phyloP scores from a whole-genome alignment of 2,329 filamentous ascomycete species.

The Arthrinium puccinioides region DNA sequence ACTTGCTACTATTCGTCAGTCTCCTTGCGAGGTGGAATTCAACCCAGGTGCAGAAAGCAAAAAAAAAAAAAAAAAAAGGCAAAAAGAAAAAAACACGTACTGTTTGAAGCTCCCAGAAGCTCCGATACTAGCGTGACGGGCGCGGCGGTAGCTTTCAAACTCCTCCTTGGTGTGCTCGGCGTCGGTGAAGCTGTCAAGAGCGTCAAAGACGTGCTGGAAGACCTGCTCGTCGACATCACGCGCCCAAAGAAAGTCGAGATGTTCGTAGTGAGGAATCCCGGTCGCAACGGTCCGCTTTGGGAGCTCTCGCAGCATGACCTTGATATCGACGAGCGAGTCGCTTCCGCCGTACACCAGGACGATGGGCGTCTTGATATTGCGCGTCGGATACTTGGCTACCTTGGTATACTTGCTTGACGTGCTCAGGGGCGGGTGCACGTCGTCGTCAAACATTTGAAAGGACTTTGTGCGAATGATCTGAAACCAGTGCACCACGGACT shows the following conservation, averaged over 20 bases:
- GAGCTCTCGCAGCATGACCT: slow-evolving; percentile 83
- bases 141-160: slow-evolving; percentile 49
- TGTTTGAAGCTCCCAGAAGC: slow-evolving; percentile 23
- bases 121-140: slow-evolving; percentile 41
- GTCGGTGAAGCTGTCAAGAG: slow-evolving; percentile 64
- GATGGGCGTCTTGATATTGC: slow-evolving; percentile 93
- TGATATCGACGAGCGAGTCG: slow-evolving; percentile 90
- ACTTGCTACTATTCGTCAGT: too few relatives aligned
- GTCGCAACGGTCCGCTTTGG: slow-evolving; percentile 78
- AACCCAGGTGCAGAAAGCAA: too few relatives aligned
- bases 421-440: slow-evolving; percentile 69
- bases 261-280: slow-evolving; percentile 88
- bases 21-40: too few relatives aligned
- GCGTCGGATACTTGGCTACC: slow-evolving; percentile 90
- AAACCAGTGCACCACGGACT: slow-evolving; percentile 98
- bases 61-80: too few relatives aligned
- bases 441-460: slow-evolving; percentile 98
- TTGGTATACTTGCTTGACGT: slow-evolving; percentile 83
- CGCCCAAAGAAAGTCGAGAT: slow-evolving; percentile 95
- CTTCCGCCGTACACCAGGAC: slow-evolving; percentile 89
- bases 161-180: slow-evolving; percentile 52
- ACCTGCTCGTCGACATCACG: slow-evolving; percentile 76
- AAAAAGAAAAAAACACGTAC: slow-evolving; percentile 14
- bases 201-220: slow-evolving; percentile 86
- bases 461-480: slow-evolving; percentile 95